phyloP scores from a whole-genome alignment of 2,329 filamentous ascomycete species.

The Sclerotinia spermophila region DNA sequence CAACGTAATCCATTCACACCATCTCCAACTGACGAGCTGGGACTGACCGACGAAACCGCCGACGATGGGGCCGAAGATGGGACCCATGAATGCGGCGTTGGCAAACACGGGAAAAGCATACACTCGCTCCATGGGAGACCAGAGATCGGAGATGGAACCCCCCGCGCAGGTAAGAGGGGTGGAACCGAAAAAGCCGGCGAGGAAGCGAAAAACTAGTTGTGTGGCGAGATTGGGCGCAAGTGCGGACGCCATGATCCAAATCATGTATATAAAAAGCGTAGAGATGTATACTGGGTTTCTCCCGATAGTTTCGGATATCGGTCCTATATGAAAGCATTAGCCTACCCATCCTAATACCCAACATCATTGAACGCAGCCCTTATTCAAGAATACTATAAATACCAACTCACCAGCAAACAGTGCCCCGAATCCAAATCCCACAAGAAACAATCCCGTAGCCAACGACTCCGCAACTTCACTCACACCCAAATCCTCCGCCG shows the following conservation, averaged over 20 bases:
- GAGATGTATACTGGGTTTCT: not conserved
- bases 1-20: not conserved
- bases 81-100: not conserved
- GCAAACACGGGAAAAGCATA: not conserved
- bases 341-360: too few relatives aligned
- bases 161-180: slow-evolving; percentile 51
- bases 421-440: not conserved
- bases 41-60: not conserved
- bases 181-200: not conserved
- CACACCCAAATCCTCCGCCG: slow-evolving; percentile 43
- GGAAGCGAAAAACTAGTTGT: slow-evolving; percentile 20
- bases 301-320: not conserved
- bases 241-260: slow-evolving; percentile 3
- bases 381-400: not conserved
- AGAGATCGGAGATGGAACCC: slow-evolving; percentile 59
- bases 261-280: not conserved
- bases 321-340: not conserved
- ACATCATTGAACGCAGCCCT: too few relatives aligned
- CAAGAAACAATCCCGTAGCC: not conserved
- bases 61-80: not conserved
- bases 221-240: not conserved
- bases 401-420: not conserved
- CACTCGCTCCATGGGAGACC: not conserved
- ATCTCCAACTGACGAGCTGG: not conserved
- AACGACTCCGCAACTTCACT: not conserved